Conservation (phyloP, 768 basidiomycete genomes). For the Coprinellus aureogranulatus region DNA sequence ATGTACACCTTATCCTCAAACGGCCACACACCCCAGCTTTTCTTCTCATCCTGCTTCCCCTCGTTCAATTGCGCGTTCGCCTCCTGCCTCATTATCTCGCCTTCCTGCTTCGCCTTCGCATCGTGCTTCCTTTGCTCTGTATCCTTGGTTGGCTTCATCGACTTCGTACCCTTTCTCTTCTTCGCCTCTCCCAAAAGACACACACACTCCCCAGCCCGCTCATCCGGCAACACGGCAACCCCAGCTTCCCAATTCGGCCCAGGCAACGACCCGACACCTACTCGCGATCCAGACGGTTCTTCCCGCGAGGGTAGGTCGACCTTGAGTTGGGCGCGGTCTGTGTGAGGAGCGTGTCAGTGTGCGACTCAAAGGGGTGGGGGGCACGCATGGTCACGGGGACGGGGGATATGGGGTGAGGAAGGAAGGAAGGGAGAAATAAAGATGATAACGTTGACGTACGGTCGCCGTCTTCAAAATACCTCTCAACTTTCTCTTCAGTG, state of each 20-base stretch:
- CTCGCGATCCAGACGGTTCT: not conserved
- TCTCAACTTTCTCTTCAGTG: not conserved
- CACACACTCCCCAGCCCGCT: not conserved
- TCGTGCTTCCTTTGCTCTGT: too few relatives aligned
- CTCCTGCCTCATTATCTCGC: too few relatives aligned
- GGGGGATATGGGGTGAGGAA: not conserved
- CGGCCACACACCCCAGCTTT: too few relatives aligned
- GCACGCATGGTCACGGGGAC: too few relatives aligned
- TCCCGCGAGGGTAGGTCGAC: conserved; percentile 2
- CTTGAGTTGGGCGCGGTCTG: conserved; percentile 4
- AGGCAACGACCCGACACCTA: conserved; percentile 4
- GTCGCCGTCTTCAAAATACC: not conserved
- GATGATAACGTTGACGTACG: too few relatives aligned
- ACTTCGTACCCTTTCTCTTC: not conserved
- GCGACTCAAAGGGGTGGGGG: too few relatives aligned
- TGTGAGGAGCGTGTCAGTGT: not conserved
- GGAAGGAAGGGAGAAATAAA: not conserved
- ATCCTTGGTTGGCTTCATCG: too few relatives aligned
- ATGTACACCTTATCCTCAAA: not conserved
- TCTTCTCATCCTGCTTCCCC: too few relatives aligned
- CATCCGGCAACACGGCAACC: conserved; percentile 5
- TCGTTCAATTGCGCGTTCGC: too few relatives aligned
- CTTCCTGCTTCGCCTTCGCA: too few relatives aligned
- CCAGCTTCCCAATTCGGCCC: not conserved
- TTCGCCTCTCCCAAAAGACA: too few relatives aligned